These are phyloP conservation scores for Thalassiosira mediterranea DNA, from an alignment of 352 stramenopile species.

Conservation along the genomic window DNA sequence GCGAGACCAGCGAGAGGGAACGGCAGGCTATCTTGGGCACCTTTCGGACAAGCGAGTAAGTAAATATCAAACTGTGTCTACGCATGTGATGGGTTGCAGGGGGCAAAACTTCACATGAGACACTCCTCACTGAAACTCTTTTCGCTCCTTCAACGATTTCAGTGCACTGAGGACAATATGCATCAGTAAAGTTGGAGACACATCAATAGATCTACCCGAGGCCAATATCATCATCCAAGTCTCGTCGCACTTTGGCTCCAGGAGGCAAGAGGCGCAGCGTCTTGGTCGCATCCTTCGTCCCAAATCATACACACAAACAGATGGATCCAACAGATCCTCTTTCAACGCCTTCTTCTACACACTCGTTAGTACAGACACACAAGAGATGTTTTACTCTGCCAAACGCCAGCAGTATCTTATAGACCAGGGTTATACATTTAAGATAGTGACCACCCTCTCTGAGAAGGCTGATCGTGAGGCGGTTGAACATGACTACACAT, in stretches of 20 bases:
- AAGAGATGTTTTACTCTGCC: slow-evolving; percentile 99
- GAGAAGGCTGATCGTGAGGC: slow-evolving; percentile 74
- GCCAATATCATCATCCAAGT: slow-evolving; percentile 99
- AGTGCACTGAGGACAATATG: slow-evolving; percentile 86
- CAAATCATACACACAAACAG: slow-evolving; percentile 90
- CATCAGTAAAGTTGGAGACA: slow-evolving; percentile 95
- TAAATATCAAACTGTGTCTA: too few species aligned
- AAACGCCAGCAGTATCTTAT: slow-evolving; percentile 99
- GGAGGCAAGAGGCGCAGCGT: slow-evolving; percentile 98
- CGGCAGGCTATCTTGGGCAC: slow-evolving; percentile 86
- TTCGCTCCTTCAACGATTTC: not conserved
- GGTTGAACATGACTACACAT: slow-evolving; percentile 71
- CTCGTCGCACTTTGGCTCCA: slow-evolving; percentile 97
- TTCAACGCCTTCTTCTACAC: slow-evolving; percentile 99
- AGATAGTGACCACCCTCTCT: slow-evolving; percentile 96
- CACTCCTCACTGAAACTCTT: slow-evolving; percentile 7
- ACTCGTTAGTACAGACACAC: slow-evolving; percentile 97
- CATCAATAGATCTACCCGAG: slow-evolving; percentile 98
- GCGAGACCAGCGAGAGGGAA: slow-evolving; percentile 92
- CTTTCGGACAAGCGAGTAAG: slow-evolving; percentile 84
- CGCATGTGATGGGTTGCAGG: not conserved
- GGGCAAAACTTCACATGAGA: too few species aligned
- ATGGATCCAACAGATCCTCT: slow-evolving; percentile 85
- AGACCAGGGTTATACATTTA: slow-evolving; percentile 99
- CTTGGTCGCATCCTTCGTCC: slow-evolving; percentile 98